Conservation (phyloP, 2,329 filamentous ascomycete species). For the Pseudogymnoascus sp. region DNA sequence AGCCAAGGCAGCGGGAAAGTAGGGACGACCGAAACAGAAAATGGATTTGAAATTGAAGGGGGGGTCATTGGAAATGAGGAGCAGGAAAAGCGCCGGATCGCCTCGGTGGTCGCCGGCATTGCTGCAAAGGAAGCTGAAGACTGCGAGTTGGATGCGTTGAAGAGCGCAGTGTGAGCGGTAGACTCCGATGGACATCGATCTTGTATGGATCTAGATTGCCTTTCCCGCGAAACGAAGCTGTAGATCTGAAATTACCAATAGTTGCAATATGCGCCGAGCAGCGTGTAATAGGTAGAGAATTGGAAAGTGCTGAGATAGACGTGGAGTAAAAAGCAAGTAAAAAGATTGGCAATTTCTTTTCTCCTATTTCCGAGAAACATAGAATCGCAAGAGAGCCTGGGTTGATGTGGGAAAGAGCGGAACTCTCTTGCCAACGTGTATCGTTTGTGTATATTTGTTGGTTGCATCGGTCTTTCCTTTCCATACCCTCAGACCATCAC, state of each 20-base stretch:
- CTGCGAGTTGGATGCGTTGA: neutral
- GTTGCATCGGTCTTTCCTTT: neutral
- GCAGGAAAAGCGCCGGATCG: neutral
- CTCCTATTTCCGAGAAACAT: neutral
- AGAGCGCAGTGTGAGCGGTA: neutral
- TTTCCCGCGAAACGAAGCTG: neutral
- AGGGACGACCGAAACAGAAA: neutral
- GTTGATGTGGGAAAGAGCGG: neutral
- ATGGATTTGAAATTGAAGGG: neutral
- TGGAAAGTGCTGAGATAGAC: neutral
- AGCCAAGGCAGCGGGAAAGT: neutral
- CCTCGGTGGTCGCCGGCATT: slow-evolving; percentile 5
- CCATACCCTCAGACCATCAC: neutral
- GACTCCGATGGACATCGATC: neutral
- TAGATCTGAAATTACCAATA: slow-evolving; percentile 8
- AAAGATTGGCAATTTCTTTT: slow-evolving; percentile 8
- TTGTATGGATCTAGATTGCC: neutral
- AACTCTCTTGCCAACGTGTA: neutral
- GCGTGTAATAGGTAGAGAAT: neutral
- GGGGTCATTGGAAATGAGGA: neutral
- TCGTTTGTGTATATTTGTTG: neutral
- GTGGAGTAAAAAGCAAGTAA: neutral
- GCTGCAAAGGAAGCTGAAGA: slow-evolving; percentile 9
- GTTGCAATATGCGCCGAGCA: neutral
- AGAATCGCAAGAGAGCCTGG: neutral